Conservation (phyloP, 2,329 filamentous ascomycete genomes). For the Amesomyces nigricolor region DNA sequence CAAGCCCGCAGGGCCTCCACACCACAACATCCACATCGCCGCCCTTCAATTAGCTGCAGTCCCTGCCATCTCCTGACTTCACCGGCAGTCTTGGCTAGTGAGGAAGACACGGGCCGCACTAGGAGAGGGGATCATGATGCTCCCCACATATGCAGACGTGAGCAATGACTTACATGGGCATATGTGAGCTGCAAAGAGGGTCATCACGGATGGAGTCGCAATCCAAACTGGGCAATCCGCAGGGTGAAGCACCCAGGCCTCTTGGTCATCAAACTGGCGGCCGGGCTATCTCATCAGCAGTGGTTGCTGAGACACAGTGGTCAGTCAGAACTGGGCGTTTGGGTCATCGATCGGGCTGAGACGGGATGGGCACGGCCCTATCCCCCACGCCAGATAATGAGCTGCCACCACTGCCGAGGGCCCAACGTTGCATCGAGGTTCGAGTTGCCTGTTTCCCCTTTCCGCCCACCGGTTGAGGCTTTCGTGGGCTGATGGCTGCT, state of each 20-base stretch:
- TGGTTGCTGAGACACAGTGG: not conserved
- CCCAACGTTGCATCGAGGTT: slow-evolving; percentile 8
- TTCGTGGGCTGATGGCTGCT: slow-evolving; percentile 11
- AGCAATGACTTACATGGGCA: not conserved
- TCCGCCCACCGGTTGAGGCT: slow-evolving; percentile 14
- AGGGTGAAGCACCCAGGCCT: slow-evolving; percentile 9
- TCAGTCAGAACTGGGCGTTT: too few species aligned
- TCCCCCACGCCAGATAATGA: slow-evolving; percentile 16
- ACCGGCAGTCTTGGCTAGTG: not conserved
- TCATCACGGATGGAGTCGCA: slow-evolving; percentile 1
- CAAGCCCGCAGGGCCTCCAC: not conserved
- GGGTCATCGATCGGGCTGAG: not conserved
- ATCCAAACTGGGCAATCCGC: slow-evolving; percentile 17
- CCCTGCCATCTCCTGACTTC: not conserved
- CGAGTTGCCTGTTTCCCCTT: slow-evolving; percentile 19
- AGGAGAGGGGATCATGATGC: not conserved
- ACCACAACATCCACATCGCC: not conserved
- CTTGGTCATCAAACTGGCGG: not conserved
- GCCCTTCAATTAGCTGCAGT: not conserved
- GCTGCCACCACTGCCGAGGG: not conserved
- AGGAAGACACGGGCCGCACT: not conserved
- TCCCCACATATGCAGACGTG: not conserved
- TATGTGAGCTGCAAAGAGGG: slow-evolving; percentile 2
- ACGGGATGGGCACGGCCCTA: not conserved
- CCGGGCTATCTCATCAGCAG: not conserved